Conservation (phyloP, 176 grass and related monocot genomes). For the Ensete glaucum region DNA sequence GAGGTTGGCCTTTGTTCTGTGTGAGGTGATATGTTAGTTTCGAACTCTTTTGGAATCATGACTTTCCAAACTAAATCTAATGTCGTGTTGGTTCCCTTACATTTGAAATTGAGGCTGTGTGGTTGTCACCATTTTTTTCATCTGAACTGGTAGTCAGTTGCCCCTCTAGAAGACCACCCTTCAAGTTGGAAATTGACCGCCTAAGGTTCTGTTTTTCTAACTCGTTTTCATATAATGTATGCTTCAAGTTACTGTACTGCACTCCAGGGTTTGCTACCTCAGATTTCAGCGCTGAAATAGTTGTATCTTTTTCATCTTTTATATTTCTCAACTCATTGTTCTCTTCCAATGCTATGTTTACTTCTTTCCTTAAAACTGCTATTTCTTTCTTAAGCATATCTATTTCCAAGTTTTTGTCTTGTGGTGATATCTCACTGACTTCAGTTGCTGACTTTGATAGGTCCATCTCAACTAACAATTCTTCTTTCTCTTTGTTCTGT, state of each 20-base stretch:
- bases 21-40: too few relatives aligned
- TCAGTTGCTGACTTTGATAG: conserved; percentile 7
- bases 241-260: conserved; percentile 23
- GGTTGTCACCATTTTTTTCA: too few relatives aligned
- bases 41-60: too few relatives aligned
- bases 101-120: too few relatives aligned
- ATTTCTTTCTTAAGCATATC: conserved; percentile 46
- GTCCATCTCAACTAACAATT: conserved; percentile 35
- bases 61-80: too few relatives aligned
- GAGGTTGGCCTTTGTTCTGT: too few relatives aligned
- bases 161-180: too few relatives aligned
- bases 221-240: neutral
- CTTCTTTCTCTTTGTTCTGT: conserved; percentile 45
- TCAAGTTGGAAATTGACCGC: too few relatives aligned
- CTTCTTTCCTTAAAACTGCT: conserved; percentile 33
- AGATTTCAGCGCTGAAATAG: conserved; percentile 35
- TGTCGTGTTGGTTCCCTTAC: too few relatives aligned
- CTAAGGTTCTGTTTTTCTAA: neutral
- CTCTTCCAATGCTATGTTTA: conserved; percentile 38
- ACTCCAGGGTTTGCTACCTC: conserved; percentile 46
- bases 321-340: conserved; percentile 29
- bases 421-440: conserved; percentile 41
- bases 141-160: too few relatives aligned
- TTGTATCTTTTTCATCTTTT: conserved; percentile 48
- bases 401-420: conserved; percentile 51